Percentiles rank a stretch among this genome's conserved stretches.
phyloP scores from a whole-genome alignment of 805 yeast genomes.

The Ogataea nonfermentans region DNA sequence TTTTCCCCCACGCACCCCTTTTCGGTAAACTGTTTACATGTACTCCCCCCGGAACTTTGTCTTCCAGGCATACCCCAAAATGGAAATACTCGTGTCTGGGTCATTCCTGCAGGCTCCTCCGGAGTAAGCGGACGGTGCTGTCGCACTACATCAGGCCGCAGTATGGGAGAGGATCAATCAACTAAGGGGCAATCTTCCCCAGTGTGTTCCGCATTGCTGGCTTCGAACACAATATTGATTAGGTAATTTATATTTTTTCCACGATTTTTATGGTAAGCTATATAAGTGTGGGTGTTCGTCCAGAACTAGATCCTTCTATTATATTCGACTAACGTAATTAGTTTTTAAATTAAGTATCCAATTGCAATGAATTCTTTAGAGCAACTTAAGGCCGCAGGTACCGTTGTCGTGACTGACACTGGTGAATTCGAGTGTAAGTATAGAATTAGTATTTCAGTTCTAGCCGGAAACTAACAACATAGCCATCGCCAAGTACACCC shows the following conservation, averaged over 20 bases:
- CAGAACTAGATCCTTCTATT: constrained; percentile 1
- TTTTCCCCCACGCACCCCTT: not conserved
- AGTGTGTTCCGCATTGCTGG: constrained; percentile 1
- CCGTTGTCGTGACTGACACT: constrained; percentile 96
- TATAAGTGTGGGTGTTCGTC: constrained; percentile 7
- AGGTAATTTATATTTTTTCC: constrained; percentile 5
- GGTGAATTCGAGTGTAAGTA: constrained; percentile 87
- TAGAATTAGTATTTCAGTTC: not conserved
- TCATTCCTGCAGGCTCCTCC: not conserved
- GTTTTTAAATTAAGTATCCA: constrained; percentile 3
- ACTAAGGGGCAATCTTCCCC: not conserved
- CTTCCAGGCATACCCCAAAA: constrained; percentile 6
- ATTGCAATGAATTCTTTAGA: constrained; percentile 64
- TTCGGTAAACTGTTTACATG: constrained; percentile 5
- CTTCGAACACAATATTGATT: constrained; percentile 1
- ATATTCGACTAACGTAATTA: not conserved
- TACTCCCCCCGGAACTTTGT: constrained; percentile 11
- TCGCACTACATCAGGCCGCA: too few species aligned
- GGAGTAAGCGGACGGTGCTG: constrained; percentile 1
- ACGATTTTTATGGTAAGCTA: not conserved
- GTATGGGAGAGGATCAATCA: too few species aligned
- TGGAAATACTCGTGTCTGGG: constrained; percentile 5
- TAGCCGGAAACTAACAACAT: constrained; percentile 11
- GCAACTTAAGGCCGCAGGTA: constrained; percentile 91
- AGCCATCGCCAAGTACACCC: constrained; percentile 93